A percentile compares a stretch with the other conserved stretches of the same genome.
These are phyloP conservation scores for Spinellus fusiger DNA, from an alignment of 192 early-diverging fungal species.

Conservation along the genomic window DNA sequence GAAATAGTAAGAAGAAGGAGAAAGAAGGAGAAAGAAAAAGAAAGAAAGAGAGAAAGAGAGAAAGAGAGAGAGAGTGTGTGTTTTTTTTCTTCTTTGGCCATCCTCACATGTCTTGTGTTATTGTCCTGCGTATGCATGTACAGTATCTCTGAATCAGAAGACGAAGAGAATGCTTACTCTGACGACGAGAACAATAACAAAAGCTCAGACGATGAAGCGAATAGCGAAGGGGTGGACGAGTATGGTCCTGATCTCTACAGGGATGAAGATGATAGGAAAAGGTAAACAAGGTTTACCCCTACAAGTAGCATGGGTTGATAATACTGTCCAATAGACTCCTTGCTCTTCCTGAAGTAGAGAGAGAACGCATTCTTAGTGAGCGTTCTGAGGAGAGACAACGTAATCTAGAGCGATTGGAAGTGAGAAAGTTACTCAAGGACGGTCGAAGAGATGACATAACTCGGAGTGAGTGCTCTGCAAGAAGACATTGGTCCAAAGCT, in stretches of 20 bases:
- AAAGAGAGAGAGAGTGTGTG: neutral
- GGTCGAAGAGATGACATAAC: conserved; percentile 29
- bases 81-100: too few relatives aligned
- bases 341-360: conserved; percentile 64
- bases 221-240: conserved; percentile 55
- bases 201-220: conserved; percentile 44
- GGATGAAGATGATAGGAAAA: conserved; percentile 56
- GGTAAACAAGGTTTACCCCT: neutral
- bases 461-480: conserved; percentile 14
- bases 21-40: neutral
- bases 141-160: conserved; percentile 34
- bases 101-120: too few relatives aligned
- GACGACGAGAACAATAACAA: conserved; percentile 38
- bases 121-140: neutral
- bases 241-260: conserved; percentile 74
- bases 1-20: conserved; percentile 3
- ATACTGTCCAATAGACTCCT: conserved; percentile 32
- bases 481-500: neutral
- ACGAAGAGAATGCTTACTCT: conserved; percentile 27
- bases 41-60: neutral
- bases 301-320: neutral
- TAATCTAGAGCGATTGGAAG: conserved; percentile 30
- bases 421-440: conserved; percentile 33
- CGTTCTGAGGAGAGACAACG: conserved; percentile 54
- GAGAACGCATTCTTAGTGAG: conserved; percentile 71